A percentile compares a stretch with the other conserved stretches of the same genome.
Conservation (phyloP, 2,329 filamentous ascomycete species). For the Apiospora koreana region DNA sequence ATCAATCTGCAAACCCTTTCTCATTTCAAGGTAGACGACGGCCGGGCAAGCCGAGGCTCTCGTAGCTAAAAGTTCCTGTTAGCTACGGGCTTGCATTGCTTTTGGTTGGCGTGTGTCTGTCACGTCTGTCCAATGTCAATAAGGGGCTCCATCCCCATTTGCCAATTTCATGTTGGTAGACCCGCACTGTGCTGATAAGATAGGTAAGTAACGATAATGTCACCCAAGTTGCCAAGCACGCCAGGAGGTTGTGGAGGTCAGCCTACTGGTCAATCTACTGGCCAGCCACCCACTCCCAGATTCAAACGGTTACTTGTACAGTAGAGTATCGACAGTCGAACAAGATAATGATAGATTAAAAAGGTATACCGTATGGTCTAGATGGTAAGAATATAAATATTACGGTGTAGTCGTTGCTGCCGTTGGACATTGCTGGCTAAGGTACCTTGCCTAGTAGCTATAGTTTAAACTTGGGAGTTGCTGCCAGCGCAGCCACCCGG, state of each 20-base stretch:
- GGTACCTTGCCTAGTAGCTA: no score
- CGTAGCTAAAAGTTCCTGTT: background rate
- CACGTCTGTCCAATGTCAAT: background rate
- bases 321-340: no score
- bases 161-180: background rate
- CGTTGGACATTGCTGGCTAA: no score
- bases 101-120: background rate
- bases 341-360: no score
- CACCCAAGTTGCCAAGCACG: background rate
- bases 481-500: background rate
- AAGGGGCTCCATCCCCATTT: conserved; percentile 4
- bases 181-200: background rate
- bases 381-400: no score
- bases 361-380: no score
- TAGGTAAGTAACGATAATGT: background rate
- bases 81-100: background rate
- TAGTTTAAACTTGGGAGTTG: no score
- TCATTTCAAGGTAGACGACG: background rate
- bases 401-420: no score
- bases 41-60: background rate
- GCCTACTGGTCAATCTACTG: no score
- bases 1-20: background rate
- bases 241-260: background rate
- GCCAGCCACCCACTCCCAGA: no score
- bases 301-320: no score